Evolutionary conservation across 1,139 yeast species (phyloP), one percentile per base, ranked within the genome.

Genomic region (Lodderomyces beijingensis): DNA sequence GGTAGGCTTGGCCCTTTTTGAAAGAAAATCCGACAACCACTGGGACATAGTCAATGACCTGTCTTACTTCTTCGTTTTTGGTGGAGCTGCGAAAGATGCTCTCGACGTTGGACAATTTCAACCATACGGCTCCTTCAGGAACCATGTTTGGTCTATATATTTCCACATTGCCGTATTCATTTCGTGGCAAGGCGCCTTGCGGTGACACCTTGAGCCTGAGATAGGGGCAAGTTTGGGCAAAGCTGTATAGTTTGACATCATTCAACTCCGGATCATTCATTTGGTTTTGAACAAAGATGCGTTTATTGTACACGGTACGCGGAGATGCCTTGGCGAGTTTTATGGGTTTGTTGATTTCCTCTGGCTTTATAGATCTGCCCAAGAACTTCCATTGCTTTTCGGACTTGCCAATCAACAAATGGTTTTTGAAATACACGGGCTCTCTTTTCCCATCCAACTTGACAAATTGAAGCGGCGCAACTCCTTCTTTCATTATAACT

Each of bases 301-400:
- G 39, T 31, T 43, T 50, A 19, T 50, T 46, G 17, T 44, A 36
- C 3, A 54, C 40, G 1, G 66, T 59, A 23, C 62, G 39, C 3
- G 62, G 60, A 11, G 52, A 37, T 1, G 54, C 43, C 13, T 33
- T 47, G 1, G 56, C 46, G 1, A 37, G 28, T 34, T 57, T 61
- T 4, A 60, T 42, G 2, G 56, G 58, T 1, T 31, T 32, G 1
- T 38, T 36, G 1, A 44, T n/a, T 32, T 57, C 47, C 0, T 38
- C 46, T 4, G 51, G 50, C 20, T 36, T 41, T 7, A 63, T 42
- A 5, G 67, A 59, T 29, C 70, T 42, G 1, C 68, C 70, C 15
- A 60, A 39, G 34, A 61, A 53, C 37, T 59, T 62, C 70, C 70
- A 64, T 33, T 61, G 69, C 15, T 53, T 56, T 32, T 51, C 58